Base-by-base conservation (phyloP, 1,284 basidiomycete genomes). In the Ustilago curta region DNA sequence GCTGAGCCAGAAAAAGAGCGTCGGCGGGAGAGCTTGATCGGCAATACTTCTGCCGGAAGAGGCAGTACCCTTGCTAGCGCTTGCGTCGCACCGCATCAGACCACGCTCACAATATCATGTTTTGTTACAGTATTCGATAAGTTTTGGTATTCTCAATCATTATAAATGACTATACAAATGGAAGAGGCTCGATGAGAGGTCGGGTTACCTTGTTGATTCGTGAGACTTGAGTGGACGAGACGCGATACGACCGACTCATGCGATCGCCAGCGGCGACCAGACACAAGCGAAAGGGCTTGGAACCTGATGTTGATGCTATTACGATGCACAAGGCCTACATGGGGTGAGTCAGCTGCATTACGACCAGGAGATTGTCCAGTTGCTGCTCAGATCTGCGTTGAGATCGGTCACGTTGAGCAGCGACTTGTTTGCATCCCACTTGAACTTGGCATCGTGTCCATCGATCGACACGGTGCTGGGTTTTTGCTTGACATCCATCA, bases 401-500 rank as follows among this genome's bases (percentile, higher is more conserved):
- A 80, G 21, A 16, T 53, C 59, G 12, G 66, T 71, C 31, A 83
- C 60, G 47, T 78, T 77, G 40, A 83, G 49, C 50, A 71, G 37
- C 16, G 59, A n/a, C 14, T 40, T 64, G 1, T 12, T 27, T 1
- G 48, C 40, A 8, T 77, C 65, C 66, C 71, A 83, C 6, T 31
- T 52, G 50, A 67, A 70, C 18, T 47, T 19, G 12, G 42, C 45
- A 6, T 50, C 25, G 16, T 59, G 21, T 2, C 37, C 50, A 23
- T 23, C 59, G 4, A 66, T 16, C 19, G 19, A 51, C 18, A 83
- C 70, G 9, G 31, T 16, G 23, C 49, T 43, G 2, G 83, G 82
- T 25, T 70, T 55, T 25, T 54, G 31, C 12, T 50, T 50, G 4
- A 83, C 80, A 5, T 89, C 89, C 19, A 90, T 85, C 21, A 91